Base-by-base conservation (phyloP, 176 grass and related monocot species). In the Triticum timopheevii region DNA sequence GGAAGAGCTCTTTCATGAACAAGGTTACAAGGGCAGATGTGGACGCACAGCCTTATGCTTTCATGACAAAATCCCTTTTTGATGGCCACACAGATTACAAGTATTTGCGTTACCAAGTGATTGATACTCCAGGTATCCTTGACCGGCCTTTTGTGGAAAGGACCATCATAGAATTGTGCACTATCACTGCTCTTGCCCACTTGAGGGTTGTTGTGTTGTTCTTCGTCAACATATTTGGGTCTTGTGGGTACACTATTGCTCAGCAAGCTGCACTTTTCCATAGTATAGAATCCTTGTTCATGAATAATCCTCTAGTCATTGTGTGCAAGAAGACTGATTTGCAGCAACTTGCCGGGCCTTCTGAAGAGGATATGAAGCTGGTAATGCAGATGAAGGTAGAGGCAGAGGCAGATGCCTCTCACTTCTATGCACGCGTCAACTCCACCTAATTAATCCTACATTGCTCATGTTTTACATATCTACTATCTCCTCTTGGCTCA, bases 281-380 rank as follows among this genome's bases (percentile, higher is more conserved):
- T 7, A 7, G 35, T 76, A 95, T 95, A 67, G 93, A 91, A 84
- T 93, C 86, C 28, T 65, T 95, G 71, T 95, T 95, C 84, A 91
- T 95, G 89, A 93, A 91, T 61, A 95, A 95, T 76, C 93, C 91
- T 40, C 62, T 95, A 44, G 69, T 91, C 71, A 85, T 95, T 80
- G 89, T 95, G 45, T 95, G 93, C 84, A 95, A 91, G 76, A 93
- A 93, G 88, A 89, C 86, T 65, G 93, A 95, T 61, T 81, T 95
- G 65, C 91, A 91, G 86, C 91, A 88, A 10, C 75, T 95, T 79
- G 88, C 91, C 30, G 77, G 78, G 40, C 89, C 91, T 19, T 83
- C 93, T 39, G 81, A 91, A 65, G 91, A 91, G 24, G 91, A 95
- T 68, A 86, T 87, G 91, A 93, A 91, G 72, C 63, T 95, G 22